A percentile compares a stretch with the other conserved stretches of the same genome.
Evolutionary conservation across 305 asterid genomes (phyloP).

Genomic region (Fraxinus sp.): DNA sequence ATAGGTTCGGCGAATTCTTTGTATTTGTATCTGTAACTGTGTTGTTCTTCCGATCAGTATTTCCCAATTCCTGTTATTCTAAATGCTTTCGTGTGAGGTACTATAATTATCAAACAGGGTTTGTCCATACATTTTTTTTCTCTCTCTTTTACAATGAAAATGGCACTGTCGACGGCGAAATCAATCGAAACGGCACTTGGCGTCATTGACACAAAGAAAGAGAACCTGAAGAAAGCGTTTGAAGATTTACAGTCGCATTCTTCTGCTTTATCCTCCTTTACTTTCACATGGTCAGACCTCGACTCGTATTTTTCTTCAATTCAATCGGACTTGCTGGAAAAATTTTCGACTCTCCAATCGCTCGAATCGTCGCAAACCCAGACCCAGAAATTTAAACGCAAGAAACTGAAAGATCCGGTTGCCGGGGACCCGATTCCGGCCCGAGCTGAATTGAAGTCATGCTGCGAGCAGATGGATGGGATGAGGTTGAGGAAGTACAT

Average conservation of each 20-base stretch:
- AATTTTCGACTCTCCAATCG: constrained; percentile 43
- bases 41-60: background rate
- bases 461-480: constrained; percentile 59
- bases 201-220: constrained; percentile 42
- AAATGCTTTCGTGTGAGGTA: background rate
- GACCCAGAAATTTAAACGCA: constrained; percentile 9
- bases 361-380: constrained; percentile 28
- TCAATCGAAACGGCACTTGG: constrained; percentile 44
- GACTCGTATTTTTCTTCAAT: constrained; percentile 47
- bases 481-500: constrained; percentile 48
- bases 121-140: background rate
- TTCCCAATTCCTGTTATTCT: background rate
- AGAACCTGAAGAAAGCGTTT: constrained; percentile 37
- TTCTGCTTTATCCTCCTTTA: constrained; percentile 28
- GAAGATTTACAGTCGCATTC: constrained; percentile 39
- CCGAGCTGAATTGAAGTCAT: constrained; percentile 48
- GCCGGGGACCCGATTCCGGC: constrained; percentile 34
- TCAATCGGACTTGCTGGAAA: constrained; percentile 42
- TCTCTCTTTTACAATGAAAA: background rate
- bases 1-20: background rate
- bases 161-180: constrained; percentile 35
- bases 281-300: constrained; percentile 52
- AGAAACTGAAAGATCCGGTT: constrained; percentile 14
- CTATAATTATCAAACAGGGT: background rate
- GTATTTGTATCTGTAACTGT: background rate